phyloP scores from a whole-genome alignment of 2,329 filamentous ascomycete species.

The Claviceps sp. region DNA sequence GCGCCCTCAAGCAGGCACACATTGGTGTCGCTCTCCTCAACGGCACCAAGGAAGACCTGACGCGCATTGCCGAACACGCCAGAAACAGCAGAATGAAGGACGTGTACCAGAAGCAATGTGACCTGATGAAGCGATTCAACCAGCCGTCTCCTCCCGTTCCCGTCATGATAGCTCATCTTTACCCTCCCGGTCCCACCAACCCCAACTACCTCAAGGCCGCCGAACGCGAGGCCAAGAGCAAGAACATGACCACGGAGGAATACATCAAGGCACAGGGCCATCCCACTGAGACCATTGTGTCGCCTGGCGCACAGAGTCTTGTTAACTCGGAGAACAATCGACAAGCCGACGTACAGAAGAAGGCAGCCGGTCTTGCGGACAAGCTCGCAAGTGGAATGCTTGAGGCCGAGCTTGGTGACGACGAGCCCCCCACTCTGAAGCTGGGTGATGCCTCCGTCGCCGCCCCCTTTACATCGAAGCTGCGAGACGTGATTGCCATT shows the following conservation, averaged over 20 bases:
- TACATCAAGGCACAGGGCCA: constrained; percentile 40
- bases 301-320: constrained; percentile 49
- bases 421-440: constrained; percentile 90
- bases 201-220: constrained; percentile 92
- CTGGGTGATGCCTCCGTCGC: constrained; percentile 94
- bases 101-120: constrained; percentile 89
- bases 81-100: constrained; percentile 97
- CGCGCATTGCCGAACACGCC: constrained; percentile 82
- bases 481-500: constrained; percentile 91
- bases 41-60: constrained; percentile 81
- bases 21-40: constrained; percentile 94
- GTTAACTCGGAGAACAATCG: constrained; percentile 13
- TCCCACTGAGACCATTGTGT: constrained; percentile 49
- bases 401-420: constrained; percentile 76
- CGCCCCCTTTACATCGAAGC: constrained; percentile 93
- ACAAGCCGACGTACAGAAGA: constrained; percentile 51
- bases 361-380: constrained; percentile 69
- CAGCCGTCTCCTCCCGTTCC: constrained; percentile 87
- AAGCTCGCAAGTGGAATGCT: constrained; percentile 79
- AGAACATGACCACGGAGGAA: constrained; percentile 51
- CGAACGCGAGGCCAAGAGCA: constrained; percentile 69
- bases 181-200: constrained; percentile 79
- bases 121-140: constrained; percentile 89
- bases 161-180: constrained; percentile 83
- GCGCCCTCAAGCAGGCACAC: constrained; percentile 93